Base-by-base conservation (phyloP, 805 yeast genomes). In the Schizosaccharomyces octosporus region DNA sequence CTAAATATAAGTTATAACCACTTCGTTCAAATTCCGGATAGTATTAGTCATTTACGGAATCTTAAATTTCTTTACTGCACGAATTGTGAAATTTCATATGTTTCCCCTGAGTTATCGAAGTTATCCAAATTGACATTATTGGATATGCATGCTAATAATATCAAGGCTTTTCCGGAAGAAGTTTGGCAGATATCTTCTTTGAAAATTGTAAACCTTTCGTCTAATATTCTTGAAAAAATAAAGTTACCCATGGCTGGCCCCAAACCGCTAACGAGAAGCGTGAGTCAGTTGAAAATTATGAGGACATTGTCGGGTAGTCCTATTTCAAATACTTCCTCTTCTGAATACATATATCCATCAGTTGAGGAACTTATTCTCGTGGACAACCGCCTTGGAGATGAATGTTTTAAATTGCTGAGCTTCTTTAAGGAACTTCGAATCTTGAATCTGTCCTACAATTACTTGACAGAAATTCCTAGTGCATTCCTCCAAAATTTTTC, bases 391-490 rank as follows among this genome's bases (percentile, higher is more conserved):
- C 76, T 93, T 42, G 78, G 77, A 31, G 96, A 90, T 68, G 84
- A 83, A 5, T 80, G 83, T 63, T 82, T 89, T 71, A 84, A 83
- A 61, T 75, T 80, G 3, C 73, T 93, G 41, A 78, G 85, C 5
- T 72, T 77, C 59, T 77, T 86, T 64, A 69, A 73, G 0, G 79
- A 81, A 60, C 71, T 93, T 64, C 79, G 78, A 63, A 69, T 77
- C 0, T 74, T 93, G 66, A 88, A 90, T 66, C 70, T 93, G 62
- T 81, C 95, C 0, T 90, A 90, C 70, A 93, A 93, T 67, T 89
- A 83, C 64, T 71, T 93, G 41, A 72, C 83, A 43, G 97, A 90
- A 66, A 79, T 90, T 32, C 94, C 96, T 0, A 71, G 75, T 21
- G 87, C 95, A n/a, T 80, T 82, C 1, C 69, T 86, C 13, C 71